Evolutionary conservation across 768 basidiomycete species (phyloP).

Genomic region (Mycena rebaudengoi): DNA sequence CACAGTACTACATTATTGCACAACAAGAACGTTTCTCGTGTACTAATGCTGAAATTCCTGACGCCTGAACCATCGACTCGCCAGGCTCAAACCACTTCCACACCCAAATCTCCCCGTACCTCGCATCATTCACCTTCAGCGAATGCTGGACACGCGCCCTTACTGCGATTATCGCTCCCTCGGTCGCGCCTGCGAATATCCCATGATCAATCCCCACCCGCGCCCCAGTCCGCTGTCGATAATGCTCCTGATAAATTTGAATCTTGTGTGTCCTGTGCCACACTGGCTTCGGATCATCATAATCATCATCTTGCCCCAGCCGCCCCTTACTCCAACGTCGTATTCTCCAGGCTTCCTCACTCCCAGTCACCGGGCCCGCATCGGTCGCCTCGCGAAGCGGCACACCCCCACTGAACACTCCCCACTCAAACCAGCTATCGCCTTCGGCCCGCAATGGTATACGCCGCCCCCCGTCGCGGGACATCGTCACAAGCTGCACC

Average conservation of each 20-base stretch:
- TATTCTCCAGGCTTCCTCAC: not conserved
- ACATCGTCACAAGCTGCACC: slow-evolving; percentile 11
- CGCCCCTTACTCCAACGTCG: not conserved
- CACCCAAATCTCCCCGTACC: slow-evolving; percentile 5
- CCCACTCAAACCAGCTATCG: slow-evolving; percentile 17
- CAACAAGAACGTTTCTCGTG: no score
- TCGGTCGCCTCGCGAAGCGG: not conserved
- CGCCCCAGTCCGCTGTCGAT: slow-evolving; percentile 3
- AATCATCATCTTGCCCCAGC: not conserved
- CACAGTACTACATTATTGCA: no score
- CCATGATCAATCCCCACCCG: slow-evolving; percentile 6
- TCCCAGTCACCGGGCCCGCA: not conserved
- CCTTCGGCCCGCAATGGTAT: not conserved
- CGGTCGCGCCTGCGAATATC: slow-evolving; percentile 1
- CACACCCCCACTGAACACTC: not conserved
- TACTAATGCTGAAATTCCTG: no score
- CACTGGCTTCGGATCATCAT: not conserved
- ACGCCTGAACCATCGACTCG: no score
- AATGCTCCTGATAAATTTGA: not conserved
- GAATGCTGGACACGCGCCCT: slow-evolving; percentile 12
- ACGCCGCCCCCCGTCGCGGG: slow-evolving; percentile 3
- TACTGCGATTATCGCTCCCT: slow-evolving; percentile 9
- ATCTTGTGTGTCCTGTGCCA: slow-evolving; percentile 15
- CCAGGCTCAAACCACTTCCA: slow-evolving; percentile 21
- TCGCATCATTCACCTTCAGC: slow-evolving; percentile 5